Evolutionary conservation across 75 land plant species (phyloP).

Genomic region (Cunninghamia lanceolata): DNA sequence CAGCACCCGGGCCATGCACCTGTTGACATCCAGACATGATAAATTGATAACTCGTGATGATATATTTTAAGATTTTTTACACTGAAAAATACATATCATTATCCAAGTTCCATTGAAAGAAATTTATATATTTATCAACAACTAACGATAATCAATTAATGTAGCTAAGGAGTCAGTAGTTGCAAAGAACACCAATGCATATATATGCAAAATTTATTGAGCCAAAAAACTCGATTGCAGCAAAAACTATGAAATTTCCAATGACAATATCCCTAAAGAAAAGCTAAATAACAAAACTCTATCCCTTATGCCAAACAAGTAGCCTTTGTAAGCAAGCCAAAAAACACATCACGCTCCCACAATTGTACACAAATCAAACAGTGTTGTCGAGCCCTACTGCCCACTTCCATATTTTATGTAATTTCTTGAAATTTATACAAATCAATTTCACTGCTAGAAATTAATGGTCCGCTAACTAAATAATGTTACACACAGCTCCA

Average conservation of each 20-base stretch:
- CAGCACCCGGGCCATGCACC: conserved; percentile 99
- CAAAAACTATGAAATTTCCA: neutral
- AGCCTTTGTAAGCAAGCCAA: too few relatives aligned
- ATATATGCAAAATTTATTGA: too few relatives aligned
- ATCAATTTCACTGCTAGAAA: neutral
- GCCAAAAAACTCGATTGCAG: neutral
- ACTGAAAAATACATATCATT: neutral
- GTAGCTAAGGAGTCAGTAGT: neutral
- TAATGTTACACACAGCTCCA: neutral
- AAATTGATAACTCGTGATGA: neutral
- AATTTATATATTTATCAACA: neutral
- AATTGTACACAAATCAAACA: neutral
- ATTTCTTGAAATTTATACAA: neutral
- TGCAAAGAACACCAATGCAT: too few relatives aligned
- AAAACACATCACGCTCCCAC: too few relatives aligned
- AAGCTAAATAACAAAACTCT: too few relatives aligned
- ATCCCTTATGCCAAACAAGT: too few relatives aligned
- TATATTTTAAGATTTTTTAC: neutral
- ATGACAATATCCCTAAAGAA: too few relatives aligned
- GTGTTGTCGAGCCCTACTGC: neutral
- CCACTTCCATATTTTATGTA: neutral
- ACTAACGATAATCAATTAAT: neutral
- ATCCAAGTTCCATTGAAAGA: neutral
- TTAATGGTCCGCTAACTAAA: neutral
- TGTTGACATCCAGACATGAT: conserved; percentile 15